These are phyloP conservation scores for Chalciporus piperatoides DNA, from an alignment of 1,284 basidiomycete genomes.

Conservation along the genomic window DNA sequence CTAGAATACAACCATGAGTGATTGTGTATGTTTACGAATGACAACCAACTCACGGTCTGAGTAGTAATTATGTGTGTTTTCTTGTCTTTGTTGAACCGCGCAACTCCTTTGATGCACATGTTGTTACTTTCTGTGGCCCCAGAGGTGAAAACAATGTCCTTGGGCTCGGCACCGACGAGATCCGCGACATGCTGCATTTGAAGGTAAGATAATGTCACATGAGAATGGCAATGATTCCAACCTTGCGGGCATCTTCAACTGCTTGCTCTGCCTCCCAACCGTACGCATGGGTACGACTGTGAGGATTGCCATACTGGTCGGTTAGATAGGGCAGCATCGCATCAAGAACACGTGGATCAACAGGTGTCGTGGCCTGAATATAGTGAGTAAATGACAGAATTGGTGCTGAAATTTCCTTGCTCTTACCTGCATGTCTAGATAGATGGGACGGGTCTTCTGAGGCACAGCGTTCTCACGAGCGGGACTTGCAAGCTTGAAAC, in stretches of 20 bases:
- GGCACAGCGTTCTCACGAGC: conserved; percentile 59
- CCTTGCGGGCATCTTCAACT: conserved; percentile 88
- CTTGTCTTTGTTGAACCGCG: conserved; percentile 89
- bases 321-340: conserved; percentile 96
- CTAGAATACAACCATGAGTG: conserved; percentile 42
- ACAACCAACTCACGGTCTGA: conserved; percentile 65
- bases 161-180: conserved; percentile 90
- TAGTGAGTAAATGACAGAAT: conserved; percentile 14
- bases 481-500: conserved; percentile 79
- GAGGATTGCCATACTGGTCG: conserved; percentile 97
- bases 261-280: conserved; percentile 98
- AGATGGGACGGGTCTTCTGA: conserved; percentile 80
- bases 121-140: conserved; percentile 99
- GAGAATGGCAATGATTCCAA: conserved; percentile 27
- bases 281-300: conserved; percentile 97
- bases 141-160: conserved; percentile 97
- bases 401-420: neutral
- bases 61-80: conserved; percentile 90
- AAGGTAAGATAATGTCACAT: conserved; percentile 16
- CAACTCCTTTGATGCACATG: conserved; percentile 97
- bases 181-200: conserved; percentile 74
- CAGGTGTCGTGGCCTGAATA: conserved; percentile 88
- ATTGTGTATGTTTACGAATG: neutral
- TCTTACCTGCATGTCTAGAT: conserved; percentile 89
- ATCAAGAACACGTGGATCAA: conserved; percentile 96